Evolutionary conservation across 2,329 filamentous ascomycete species (phyloP).

Genomic region (Colletotrichum salicis): DNA sequence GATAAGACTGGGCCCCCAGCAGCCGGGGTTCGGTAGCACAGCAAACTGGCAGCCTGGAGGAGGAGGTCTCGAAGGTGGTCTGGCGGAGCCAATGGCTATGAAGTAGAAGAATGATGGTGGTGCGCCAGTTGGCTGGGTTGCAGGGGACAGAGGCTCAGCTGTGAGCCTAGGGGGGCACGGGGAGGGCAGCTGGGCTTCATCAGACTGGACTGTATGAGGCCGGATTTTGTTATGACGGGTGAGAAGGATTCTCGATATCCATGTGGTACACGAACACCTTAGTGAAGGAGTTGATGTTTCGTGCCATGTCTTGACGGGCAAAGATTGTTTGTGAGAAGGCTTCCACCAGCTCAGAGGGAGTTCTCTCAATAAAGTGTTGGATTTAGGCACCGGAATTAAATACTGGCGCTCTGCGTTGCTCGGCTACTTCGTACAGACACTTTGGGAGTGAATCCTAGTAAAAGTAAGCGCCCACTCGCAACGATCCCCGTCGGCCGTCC

Average conservation of each 20-base stretch:
- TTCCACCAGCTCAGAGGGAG: background rate
- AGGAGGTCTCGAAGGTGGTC: conserved; percentile 26
- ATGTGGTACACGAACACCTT: background rate
- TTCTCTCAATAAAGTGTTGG: background rate
- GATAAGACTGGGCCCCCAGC: conserved; percentile 9
- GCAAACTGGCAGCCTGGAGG: conserved; percentile 22
- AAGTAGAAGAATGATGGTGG: conserved; percentile 18
- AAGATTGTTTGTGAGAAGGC: background rate
- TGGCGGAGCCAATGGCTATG: conserved; percentile 20
- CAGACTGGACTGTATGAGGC: background rate
- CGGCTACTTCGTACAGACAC: conserved; percentile 15
- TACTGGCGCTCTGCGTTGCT: background rate
- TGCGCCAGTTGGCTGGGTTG: conserved; percentile 17
- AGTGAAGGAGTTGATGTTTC: background rate
- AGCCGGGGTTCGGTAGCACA: conserved; percentile 12
- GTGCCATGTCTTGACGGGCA: background rate
- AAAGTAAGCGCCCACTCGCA: background rate
- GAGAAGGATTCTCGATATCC: background rate
- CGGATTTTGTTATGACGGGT: background rate
- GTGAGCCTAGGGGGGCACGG: conserved; percentile 12
- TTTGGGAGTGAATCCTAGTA: background rate
- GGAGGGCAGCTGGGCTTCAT: background rate
- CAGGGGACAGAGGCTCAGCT: conserved; percentile 28
- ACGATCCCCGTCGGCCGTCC: background rate
- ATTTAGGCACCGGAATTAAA: background rate